Percentiles rank a stretch among this genome's conserved stretches.
Evolutionary conservation across 768 basidiomycete genomes (phyloP).

Genomic region (Psilocybe cyanescens): DNA sequence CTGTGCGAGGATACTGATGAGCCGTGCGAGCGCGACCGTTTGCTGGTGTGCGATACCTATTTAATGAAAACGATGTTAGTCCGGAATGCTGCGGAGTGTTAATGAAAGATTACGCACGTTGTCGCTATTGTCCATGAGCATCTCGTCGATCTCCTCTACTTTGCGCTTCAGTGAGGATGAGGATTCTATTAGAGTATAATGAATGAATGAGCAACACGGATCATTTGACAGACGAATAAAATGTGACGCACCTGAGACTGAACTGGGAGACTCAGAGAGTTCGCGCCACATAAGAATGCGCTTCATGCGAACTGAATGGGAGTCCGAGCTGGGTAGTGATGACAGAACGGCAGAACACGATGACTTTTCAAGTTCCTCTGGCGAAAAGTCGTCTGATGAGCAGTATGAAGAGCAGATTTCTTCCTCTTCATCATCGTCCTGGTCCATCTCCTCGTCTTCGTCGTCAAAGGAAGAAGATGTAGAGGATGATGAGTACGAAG

Average conservation of each 20-base stretch:
- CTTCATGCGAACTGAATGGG: constrained; percentile 58
- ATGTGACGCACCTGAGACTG: constrained; percentile 45
- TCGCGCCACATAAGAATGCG: constrained; percentile 78
- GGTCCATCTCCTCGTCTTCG: constrained; percentile 37
- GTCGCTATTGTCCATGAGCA: constrained; percentile 39
- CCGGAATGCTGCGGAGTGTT: not conserved
- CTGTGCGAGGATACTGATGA: constrained; percentile 26
- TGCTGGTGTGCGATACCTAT: constrained; percentile 57
- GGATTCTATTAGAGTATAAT: constrained; percentile 27
- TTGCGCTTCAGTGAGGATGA: constrained; percentile 54
- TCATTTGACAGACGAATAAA: not conserved
- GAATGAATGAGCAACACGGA: constrained; percentile 7
- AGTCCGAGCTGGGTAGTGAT: constrained; percentile 44
- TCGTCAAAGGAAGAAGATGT: constrained; percentile 36
- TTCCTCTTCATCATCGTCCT: constrained; percentile 49
- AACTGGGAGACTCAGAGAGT: constrained; percentile 37
- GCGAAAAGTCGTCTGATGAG: constrained; percentile 57
- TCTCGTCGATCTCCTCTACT: constrained; percentile 40
- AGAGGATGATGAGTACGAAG: constrained; percentile 44
- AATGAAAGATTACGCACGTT: constrained; percentile 29
- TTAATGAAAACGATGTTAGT: not conserved
- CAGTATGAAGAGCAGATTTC: constrained; percentile 67
- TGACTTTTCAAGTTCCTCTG: constrained; percentile 32
- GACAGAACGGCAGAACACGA: constrained; percentile 19
- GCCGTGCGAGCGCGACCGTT: constrained; percentile 55